Evolutionary conservation across 2,329 filamentous ascomycete species (phyloP).

Genomic region (Aspergillus latus): DNA sequence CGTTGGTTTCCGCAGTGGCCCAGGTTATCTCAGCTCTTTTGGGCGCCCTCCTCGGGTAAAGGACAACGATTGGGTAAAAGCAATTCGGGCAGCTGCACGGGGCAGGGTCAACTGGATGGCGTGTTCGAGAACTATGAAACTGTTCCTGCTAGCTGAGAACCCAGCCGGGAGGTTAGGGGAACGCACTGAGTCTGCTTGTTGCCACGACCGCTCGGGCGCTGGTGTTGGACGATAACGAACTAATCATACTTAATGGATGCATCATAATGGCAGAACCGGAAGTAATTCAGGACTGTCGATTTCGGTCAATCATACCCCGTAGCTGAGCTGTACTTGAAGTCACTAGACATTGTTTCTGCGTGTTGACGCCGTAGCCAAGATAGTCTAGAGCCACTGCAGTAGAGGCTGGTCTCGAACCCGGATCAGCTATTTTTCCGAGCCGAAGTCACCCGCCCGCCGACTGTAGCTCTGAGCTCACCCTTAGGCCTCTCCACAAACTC

Average conservation of each 20-base stretch:
- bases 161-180: no score
- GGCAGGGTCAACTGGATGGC: no score
- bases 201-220: neutral
- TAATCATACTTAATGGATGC: neutral
- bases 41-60: conserved; percentile 10
- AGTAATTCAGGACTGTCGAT: no score
- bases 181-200: neutral
- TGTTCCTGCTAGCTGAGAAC: no score
- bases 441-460: neutral
- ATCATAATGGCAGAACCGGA: neutral
- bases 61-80: neutral
- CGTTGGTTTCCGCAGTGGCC: conserved; percentile 12
- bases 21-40: conserved; percentile 16
- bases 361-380: no score
- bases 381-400: no score
- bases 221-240: neutral
- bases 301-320: no score
- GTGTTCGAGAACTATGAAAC: no score
- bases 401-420: neutral
- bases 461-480: neutral
- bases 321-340: no score
- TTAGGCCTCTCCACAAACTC: neutral
- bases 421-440: conserved; percentile 3
- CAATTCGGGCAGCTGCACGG: neutral
- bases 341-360: no score